Evolutionary conservation across 2,329 filamentous ascomycete genomes (phyloP).

Genomic region (Ceratocystis destructans): DNA sequence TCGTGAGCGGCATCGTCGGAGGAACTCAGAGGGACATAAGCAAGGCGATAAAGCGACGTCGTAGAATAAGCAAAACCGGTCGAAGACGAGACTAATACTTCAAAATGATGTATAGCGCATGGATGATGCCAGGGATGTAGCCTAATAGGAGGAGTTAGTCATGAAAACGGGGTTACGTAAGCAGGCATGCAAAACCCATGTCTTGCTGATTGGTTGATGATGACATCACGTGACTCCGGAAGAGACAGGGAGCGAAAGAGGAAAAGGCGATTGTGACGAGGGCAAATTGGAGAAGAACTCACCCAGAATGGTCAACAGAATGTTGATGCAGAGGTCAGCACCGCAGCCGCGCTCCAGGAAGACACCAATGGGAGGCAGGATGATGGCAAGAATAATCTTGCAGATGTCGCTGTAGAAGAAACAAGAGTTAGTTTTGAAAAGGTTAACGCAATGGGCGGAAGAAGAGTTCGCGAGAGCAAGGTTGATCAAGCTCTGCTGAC

Average conservation of each 20-base stretch:
- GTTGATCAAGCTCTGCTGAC: too few species aligned
- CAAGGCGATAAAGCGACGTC: neutral
- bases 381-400: slow-evolving; percentile 70
- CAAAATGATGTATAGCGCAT: slow-evolving; percentile 85
- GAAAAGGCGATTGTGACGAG: neutral
- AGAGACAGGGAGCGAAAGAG: neutral
- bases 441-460: neutral
- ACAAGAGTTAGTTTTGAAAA: slow-evolving; percentile 5
- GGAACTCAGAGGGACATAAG: too few species aligned
- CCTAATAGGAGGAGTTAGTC: slow-evolving; percentile 25
- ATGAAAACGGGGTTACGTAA: neutral
- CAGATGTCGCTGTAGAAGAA: slow-evolving; percentile 37
- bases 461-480: neutral
- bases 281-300: slow-evolving; percentile 20
- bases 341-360: slow-evolving; percentile 89
- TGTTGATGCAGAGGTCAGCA: slow-evolving; percentile 82
- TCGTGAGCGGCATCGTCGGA: neutral
- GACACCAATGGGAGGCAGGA: slow-evolving; percentile 81
- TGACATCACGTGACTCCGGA: neutral
- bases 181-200: too few species aligned
- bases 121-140: slow-evolving; percentile 71
- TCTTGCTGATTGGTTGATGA: neutral
- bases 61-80: neutral
- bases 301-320: slow-evolving; percentile 66
- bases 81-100: slow-evolving; percentile 50